Base-by-base conservation (phyloP, 2,329 filamentous ascomycete genomes). In the Chrysosphaeria jannelii region DNA sequence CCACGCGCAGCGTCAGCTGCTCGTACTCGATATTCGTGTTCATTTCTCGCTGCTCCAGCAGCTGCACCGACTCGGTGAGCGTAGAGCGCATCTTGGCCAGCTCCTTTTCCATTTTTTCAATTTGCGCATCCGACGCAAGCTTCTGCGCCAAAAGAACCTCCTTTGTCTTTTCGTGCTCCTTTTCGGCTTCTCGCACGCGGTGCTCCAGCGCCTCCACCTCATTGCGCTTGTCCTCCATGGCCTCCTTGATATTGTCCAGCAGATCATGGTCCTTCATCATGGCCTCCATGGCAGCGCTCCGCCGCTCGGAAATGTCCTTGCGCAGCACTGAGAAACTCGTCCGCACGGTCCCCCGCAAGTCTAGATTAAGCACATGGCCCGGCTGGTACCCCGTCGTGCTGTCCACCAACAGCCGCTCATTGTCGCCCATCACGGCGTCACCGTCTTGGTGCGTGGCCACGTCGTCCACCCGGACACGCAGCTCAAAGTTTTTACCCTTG, bases 91-190 rank as follows among this genome's bases (percentile, higher is more conserved):
- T 89, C 41, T 78, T 75, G 22, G 74, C 71, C n/a, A 97, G 51
- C 42, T 97, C 79, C 45, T 90, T 91, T 47, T 97, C 85, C 69
- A 91, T 88, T 51, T 85, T 85, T 45, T 97, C 85, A 36, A 97
- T 90, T 42, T 93, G 81, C 6, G 79, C 65, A 40, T 93, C 85
- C 3, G 68, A 75, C 6, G 67, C 69, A 40, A 81, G 61, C 47
- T 88, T 88, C 41, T 90, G 76, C 10, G 78, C 74, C 21, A 60
- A 72, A 6, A 72, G 81, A 31, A 58, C 54, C 51, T 91, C 85
- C 39, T 81, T 81, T 11, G 76, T 79, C 45, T 75, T 78, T 38
- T 91, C 78, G 39, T 90, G 88, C 40, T 91, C 79, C 37, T 89
- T 75, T 40, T 89, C 72, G 1, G 81, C 79, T 10, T 74, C 74